A percentile compares a stretch with the other conserved stretches of the same genome.
Conservation (phyloP, 768 basidiomycete species). For the Zangia roseola region DNA sequence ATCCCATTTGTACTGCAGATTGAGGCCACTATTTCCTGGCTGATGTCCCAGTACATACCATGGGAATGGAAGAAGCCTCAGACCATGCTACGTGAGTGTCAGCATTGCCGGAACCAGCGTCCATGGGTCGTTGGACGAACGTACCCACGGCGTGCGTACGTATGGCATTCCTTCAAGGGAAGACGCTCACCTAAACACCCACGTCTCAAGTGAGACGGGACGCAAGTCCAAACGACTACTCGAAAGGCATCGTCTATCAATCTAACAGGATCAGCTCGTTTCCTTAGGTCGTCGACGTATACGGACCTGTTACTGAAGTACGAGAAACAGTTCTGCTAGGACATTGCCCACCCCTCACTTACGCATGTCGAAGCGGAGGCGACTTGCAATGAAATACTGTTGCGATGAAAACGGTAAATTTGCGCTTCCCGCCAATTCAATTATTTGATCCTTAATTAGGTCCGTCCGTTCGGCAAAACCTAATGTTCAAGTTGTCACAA, state of each 20-base stretch:
- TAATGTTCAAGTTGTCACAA: slow-evolving; percentile 11
- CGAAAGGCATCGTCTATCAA: background rate
- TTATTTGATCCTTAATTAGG: slow-evolving; percentile 24
- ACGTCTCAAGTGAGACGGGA: background rate
- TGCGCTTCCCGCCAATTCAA: slow-evolving; percentile 17
- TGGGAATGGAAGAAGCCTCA: slow-evolving; percentile 55
- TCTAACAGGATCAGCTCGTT: slow-evolving; percentile 1
- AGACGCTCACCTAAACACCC: slow-evolving; percentile 5
- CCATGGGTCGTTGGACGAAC: too few species aligned
- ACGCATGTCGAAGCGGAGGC: background rate
- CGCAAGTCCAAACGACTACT: slow-evolving; percentile 10
- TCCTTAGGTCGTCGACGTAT: background rate
- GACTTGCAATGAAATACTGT: background rate
- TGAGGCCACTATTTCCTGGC: slow-evolving; percentile 31
- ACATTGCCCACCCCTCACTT: slow-evolving; percentile 7
- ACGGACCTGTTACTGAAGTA: slow-evolving; percentile 1
- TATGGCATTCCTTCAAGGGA: background rate
- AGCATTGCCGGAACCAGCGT: slow-evolving; percentile 25
- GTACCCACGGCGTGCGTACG: background rate
- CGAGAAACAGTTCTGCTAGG: background rate
- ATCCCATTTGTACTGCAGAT: slow-evolving; percentile 36
- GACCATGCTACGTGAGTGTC: slow-evolving; percentile 35
- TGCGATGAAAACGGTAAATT: slow-evolving; percentile 11
- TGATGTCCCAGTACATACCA: slow-evolving; percentile 45
- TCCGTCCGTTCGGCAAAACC: slow-evolving; percentile 15